Conservation (phyloP, 495 filamentous ascomycete species). For the Penicillium antarcticum region DNA sequence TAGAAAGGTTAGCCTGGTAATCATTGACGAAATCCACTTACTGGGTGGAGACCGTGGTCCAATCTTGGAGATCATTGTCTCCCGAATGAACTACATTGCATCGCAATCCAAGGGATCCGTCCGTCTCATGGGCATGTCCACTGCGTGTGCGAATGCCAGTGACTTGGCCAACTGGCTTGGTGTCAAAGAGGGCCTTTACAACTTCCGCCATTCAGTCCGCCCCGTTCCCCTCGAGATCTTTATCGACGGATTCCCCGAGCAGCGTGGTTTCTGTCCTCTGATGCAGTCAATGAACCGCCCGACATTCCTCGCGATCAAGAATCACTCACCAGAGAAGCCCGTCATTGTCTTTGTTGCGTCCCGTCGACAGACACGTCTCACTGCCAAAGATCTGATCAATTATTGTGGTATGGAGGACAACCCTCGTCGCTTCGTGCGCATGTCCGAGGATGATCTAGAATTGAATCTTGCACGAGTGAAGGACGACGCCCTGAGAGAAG, state of each 20-base stretch:
- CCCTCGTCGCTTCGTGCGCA: constrained; percentile 83
- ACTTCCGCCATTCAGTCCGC: constrained; percentile 96
- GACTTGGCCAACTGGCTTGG: constrained; percentile 97
- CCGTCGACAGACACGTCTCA: constrained; percentile 88
- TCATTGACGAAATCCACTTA: constrained; percentile 98
- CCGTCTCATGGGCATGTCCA: constrained; percentile 94
- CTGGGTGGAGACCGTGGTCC: constrained; percentile 93
- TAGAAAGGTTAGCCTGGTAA: constrained; percentile 89
- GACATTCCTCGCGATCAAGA: constrained; percentile 94
- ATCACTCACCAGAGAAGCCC: constrained; percentile 90
- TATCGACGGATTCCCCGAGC: constrained; percentile 96
- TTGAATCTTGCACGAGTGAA: constrained; percentile 80
- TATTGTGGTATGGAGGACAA: constrained; percentile 98
- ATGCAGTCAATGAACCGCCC: constrained; percentile 99
- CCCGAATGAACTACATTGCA: constrained; percentile 98
- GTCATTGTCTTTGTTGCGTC: constrained; percentile 99
- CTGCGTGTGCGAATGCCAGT: constrained; percentile 91
- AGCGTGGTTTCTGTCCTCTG: constrained; percentile 90
- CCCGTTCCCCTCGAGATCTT: constrained; percentile 93
- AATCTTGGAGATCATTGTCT: constrained; percentile 98
- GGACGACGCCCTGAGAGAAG: constrained; percentile 86
- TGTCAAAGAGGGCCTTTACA: constrained; percentile 95
- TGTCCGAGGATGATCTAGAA: constrained; percentile 92
- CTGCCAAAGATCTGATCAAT: constrained; percentile 93
- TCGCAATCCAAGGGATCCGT: constrained; percentile 83